Conservation (phyloP, 106 monocot genomes). For the Gastrodia elata region DNA sequence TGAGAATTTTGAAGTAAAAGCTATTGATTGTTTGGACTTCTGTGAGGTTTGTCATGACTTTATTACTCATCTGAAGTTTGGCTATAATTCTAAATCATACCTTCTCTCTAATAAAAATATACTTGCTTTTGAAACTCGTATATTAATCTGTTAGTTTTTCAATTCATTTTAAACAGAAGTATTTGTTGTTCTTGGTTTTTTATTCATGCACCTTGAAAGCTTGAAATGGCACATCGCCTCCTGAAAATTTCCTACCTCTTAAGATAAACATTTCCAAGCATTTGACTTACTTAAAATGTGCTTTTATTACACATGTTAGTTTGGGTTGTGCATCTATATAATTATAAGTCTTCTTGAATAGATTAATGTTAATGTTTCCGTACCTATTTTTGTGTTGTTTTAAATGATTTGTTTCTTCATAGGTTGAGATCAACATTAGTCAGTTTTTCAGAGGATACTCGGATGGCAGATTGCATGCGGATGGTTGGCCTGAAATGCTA, state of each 20-base stretch:
- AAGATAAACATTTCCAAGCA: too few species aligned
- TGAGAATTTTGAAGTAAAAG: conserved; percentile 41
- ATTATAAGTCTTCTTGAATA: not conserved
- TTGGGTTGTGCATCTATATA: not conserved
- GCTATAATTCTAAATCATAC: not conserved
- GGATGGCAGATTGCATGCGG: not conserved
- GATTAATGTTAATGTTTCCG: not conserved
- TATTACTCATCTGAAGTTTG: not conserved
- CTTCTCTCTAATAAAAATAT: not conserved
- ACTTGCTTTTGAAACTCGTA: not conserved
- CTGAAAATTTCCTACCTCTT: too few species aligned
- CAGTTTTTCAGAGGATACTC: conserved; percentile 18
- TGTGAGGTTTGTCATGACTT: conserved; percentile 42
- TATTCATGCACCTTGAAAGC: too few species aligned
- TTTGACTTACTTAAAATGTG: not conserved
- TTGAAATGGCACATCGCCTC: too few species aligned
- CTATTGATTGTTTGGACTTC: conserved; percentile 72
- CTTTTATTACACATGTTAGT: not conserved
- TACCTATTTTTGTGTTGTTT: too few species aligned
- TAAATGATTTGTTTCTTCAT: not conserved
- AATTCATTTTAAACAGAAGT: not conserved
- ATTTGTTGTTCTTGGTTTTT: not conserved
- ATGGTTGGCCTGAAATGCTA: conserved; percentile 20
- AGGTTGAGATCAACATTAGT: conserved; percentile 19
- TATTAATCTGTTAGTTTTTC: not conserved